phyloP scores from a whole-genome alignment of 2,329 filamentous ascomycete genomes.

The Colletotrichum sp. region DNA sequence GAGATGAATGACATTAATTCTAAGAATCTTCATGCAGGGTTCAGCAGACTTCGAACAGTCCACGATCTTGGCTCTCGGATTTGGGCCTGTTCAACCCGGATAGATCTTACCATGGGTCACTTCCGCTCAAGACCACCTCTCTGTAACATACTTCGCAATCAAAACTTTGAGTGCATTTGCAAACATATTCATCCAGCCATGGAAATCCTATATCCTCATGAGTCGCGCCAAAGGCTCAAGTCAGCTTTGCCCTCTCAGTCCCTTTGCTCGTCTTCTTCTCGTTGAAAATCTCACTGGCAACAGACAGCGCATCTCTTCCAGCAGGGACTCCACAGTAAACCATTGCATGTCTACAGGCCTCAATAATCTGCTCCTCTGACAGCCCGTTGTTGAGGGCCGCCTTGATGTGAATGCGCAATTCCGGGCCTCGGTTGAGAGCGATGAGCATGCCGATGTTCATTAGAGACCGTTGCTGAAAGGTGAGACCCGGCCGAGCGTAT shows the following conservation, averaged over 20 bases:
- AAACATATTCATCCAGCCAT: neutral
- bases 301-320: neutral
- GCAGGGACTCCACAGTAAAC: constrained; percentile 25
- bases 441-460: constrained; percentile 67
- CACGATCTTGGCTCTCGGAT: neutral
- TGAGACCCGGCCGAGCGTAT: constrained; percentile 52
- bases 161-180: neutral
- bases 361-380: constrained; percentile 62
- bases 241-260: neutral
- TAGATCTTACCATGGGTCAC: neutral
- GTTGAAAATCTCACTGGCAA: neutral
- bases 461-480: constrained; percentile 60
- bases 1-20: neutral
- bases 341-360: constrained; percentile 47
- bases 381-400: constrained; percentile 64
- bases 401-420: constrained; percentile 61
- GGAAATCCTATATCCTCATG: neutral
- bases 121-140: neutral
- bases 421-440: constrained; percentile 58
- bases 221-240: neutral
- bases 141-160: neutral
- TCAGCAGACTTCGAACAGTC: neutral
- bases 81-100: neutral
- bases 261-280: neutral
- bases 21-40: neutral